Evolutionary conservation across 352 stramenopile genomes (phyloP).

Genomic region (Pythium folliculosum): DNA sequence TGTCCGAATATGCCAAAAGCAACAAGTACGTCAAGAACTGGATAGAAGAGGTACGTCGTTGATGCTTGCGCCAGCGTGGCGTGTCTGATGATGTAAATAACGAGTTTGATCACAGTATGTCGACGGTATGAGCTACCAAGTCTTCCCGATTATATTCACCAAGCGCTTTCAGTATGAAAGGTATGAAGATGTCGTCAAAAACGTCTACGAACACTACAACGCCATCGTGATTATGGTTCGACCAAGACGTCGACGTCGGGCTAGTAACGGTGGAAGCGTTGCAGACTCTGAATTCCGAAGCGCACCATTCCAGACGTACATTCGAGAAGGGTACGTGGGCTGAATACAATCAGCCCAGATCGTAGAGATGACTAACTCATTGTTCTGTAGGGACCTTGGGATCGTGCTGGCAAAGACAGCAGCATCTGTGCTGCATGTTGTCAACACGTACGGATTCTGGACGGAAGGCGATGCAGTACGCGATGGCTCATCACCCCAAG

Average conservation of each 20-base stretch:
- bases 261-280: background rate
- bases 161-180: constrained; percentile 53
- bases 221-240: constrained; percentile 37
- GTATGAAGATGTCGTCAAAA: constrained; percentile 53
- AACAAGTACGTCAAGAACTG: constrained; percentile 40
- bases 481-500: background rate
- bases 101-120: constrained; percentile 47
- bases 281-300: constrained; percentile 29
- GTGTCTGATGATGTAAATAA: background rate
- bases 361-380: background rate
- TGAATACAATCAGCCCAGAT: background rate
- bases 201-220: constrained; percentile 58
- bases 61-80: background rate
- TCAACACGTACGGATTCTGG: constrained; percentile 58
- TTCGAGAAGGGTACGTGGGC: constrained; percentile 54
- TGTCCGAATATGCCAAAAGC: constrained; percentile 41
- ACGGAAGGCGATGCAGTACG: constrained; percentile 11
- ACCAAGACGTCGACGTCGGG: constrained; percentile 6
- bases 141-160: constrained; percentile 69
- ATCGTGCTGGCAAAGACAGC: constrained; percentile 62
- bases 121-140: constrained; percentile 64
- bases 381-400: constrained; percentile 51
- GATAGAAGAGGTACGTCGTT: constrained; percentile 55
- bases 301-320: constrained; percentile 43
- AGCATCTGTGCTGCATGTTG: constrained; percentile 55